phyloP scores from a whole-genome alignment of 1,284 basidiomycete species.

The Leccinum solheimii region DNA sequence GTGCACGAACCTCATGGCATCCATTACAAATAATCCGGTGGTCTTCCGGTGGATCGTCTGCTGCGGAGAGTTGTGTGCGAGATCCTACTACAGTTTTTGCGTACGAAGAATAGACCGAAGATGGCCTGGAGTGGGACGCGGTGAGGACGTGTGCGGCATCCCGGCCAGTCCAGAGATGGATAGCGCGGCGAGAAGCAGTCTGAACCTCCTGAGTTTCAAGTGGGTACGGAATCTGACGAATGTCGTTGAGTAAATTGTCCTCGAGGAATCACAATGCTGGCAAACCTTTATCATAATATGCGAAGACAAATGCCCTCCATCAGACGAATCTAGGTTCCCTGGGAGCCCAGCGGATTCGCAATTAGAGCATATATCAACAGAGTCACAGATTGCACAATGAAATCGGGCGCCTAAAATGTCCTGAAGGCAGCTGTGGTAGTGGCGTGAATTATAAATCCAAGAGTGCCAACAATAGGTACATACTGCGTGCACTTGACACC shows the following conservation, averaged over 20 bases:
- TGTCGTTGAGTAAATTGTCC: neutral
- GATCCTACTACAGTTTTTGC: conserved; percentile 64
- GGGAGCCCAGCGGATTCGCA: conserved; percentile 85
- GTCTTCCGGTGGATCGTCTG: conserved; percentile 41
- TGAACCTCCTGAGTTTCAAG: conserved; percentile 72
- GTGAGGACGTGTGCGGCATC: conserved; percentile 62
- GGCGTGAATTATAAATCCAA: neutral
- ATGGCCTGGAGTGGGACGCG: conserved; percentile 46
- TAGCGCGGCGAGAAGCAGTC: conserved; percentile 70
- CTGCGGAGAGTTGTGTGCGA: conserved; percentile 30
- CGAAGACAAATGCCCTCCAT: conserved; percentile 75
- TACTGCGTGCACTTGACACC: conserved; percentile 79
- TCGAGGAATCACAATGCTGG: neutral
- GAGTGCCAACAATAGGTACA: conserved; percentile 33
- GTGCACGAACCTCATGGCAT: conserved; percentile 53
- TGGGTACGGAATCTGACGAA: conserved; percentile 75
- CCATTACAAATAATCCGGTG: conserved; percentile 60
- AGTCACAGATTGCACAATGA: conserved; percentile 85
- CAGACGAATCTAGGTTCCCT: conserved; percentile 72
- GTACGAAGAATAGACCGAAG: conserved; percentile 61
- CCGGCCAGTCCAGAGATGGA: conserved; percentile 73
- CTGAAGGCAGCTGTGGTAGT: conserved; percentile 68
- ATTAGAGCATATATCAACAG: conserved; percentile 83
- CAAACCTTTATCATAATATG: conserved; percentile 91
- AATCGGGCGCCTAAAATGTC: conserved; percentile 89